Evolutionary conservation across 1,284 basidiomycete species (phyloP), one percentile per base, ranked within the genome.

Genomic region (Cutaneotrichosporon mucoides): DNA sequence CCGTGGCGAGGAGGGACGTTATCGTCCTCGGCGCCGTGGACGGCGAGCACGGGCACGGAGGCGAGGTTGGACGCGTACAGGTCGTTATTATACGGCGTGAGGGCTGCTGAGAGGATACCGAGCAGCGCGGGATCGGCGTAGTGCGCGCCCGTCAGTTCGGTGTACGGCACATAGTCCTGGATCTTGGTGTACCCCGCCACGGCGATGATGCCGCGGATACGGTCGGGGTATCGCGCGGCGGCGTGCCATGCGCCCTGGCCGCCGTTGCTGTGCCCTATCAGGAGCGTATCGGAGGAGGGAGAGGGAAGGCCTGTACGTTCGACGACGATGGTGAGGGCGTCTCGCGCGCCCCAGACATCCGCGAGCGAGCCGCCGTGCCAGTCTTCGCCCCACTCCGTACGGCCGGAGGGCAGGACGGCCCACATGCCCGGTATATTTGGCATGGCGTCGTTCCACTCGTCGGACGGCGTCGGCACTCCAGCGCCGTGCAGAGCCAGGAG

Each of bases 191-290:
- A 92, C 1, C 81, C 89, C 10, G 89, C 84, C 0, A 88, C 88
- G 13, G 88, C 84, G 8, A 90, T 78, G 11, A 85, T 87, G 86
- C 76, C 91, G 4, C 86, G 71, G 1, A 91, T 83, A 41, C 83
- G 81, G 72, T 94, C 91, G 0, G 92, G 90, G 71, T 84, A 89
- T 58, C 87, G 81, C 33, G 85, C 82, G 1, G 88, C 84, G 5
- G 88, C 70, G 71, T 91, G 86, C 88, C 90, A 92, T 2, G 87
- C 82, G 0, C 92, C 92, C 76, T 95, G 92, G 3, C 92, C 92
- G 8, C 92, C 92, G 72, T 96, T 96, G 2, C 91, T 94, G 71
- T 96, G 92, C 0, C 92, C 92, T 47, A 93, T 79, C 6, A 93
- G 57, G 6, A 68, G n/a, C 0, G 62, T 66, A 11, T 59, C 62